Base-by-base conservation (phyloP, 2,329 filamentous ascomycete genomes). In the Microsporum canis region DNA sequence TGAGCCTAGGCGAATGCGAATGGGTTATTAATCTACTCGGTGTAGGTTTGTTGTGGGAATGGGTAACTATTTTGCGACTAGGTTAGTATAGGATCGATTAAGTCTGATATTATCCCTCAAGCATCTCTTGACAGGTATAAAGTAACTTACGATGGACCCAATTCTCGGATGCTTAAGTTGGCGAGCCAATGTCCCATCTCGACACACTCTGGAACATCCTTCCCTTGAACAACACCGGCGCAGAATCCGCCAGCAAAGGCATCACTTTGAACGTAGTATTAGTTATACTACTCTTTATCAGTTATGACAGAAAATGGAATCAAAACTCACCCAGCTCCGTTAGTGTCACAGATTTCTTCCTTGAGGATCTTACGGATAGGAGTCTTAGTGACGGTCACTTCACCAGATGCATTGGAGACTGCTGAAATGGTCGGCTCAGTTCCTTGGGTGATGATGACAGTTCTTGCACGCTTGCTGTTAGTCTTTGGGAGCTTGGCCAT, bases 131-230 rank as follows among this genome's bases (percentile, higher is more conserved):
- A 23, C 17, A 23, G 17, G 17, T 23, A 23, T 23, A 23, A 49
- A 59, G 45, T 66, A 61, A 88, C 88, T 82, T 87, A 97, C 88
- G 91, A 94, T 77, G 92, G 91, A 70, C 94, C 94, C 69, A 96
- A 81, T 79, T 97, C 91, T 79, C 92, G 87, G 75, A 99, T 92
- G 81, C 91, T 94, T 71, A 96, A 81, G 71, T 88, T 87, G 57
- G 94, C 94, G 67, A 99, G 84, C 94, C 94, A 99, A 78, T 96
- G 91, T 66, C 94, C 94, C 83, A 94, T 89, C 75, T 96, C 88
- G 68, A 99, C 82, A 71, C 83, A 83, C 67, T 86, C 84, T 69
- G 88, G 86, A 58, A 99, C 81, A 60, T 84, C 74, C 80, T 94
- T 89, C 75, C 88, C 90, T 76, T 92, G 82, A 64, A 96, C 86